These are phyloP conservation scores for Mucor lusitanicus DNA, from an alignment of 371 early-diverging fungal genomes.

Conservation along the genomic window DNA sequence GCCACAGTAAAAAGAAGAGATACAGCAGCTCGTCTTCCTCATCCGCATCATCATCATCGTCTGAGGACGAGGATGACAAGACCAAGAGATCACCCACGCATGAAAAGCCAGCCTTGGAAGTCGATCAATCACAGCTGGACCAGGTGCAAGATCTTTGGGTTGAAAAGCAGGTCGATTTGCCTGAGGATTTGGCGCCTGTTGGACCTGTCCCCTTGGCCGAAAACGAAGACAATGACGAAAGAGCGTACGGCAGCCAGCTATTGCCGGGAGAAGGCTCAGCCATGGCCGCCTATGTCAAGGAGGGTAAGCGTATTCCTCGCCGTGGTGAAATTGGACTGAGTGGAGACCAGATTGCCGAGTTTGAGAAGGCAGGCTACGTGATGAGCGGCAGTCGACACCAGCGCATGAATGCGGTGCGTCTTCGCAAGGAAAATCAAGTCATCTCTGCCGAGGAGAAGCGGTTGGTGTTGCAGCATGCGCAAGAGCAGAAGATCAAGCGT, in stretches of 20 bases:
- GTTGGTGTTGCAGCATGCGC: constrained; percentile 72
- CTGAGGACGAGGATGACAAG: constrained; percentile 1
- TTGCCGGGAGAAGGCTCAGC: constrained; percentile 59
- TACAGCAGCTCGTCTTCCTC: constrained; percentile 1
- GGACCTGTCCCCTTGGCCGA: constrained; percentile 64
- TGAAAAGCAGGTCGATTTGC: constrained; percentile 65
- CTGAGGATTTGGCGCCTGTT: constrained; percentile 60
- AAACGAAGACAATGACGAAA: constrained; percentile 56
- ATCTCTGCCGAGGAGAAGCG: constrained; percentile 88
- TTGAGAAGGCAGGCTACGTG: constrained; percentile 90
- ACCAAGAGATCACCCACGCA: not conserved
- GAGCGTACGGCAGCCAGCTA: constrained; percentile 77
- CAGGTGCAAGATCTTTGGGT: constrained; percentile 59
- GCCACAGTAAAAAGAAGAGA: constrained; percentile 16
- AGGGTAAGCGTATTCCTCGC: constrained; percentile 95
- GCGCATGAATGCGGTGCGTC: constrained; percentile 95
- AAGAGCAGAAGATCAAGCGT: constrained; percentile 85
- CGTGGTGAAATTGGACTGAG: constrained; percentile 96
- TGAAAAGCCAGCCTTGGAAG: constrained; percentile 14
- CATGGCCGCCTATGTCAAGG: constrained; percentile 75
- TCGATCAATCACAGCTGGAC: constrained; percentile 46
- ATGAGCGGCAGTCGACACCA: constrained; percentile 94
- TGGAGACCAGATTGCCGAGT: constrained; percentile 80
- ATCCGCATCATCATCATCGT: not conserved
- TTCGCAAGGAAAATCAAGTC: constrained; percentile 94